A percentile compares a stretch with the other conserved stretches of the same genome.
phyloP scores from a whole-genome alignment of 768 basidiomycete genomes.

The Psilocybe subaeruginosa region DNA sequence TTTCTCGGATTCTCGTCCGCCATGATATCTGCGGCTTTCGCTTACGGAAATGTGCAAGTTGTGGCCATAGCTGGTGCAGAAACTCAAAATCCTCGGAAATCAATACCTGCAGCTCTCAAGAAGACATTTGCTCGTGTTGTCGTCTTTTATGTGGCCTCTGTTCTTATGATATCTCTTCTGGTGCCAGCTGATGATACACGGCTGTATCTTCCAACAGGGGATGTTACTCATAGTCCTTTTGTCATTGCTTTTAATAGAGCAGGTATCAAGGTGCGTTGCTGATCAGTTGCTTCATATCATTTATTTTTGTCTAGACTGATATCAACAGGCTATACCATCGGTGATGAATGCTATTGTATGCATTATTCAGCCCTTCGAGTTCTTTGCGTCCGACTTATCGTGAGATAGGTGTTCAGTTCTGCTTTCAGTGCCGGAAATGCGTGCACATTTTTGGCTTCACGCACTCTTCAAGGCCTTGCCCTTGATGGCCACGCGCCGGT shows the following conservation, averaged over 20 bases:
- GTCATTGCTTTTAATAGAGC: conserved; percentile 69
- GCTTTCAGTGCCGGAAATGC: conserved; percentile 65
- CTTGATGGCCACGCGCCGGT: conserved; percentile 39
- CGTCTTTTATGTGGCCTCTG: conserved; percentile 52
- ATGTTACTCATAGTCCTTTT: conserved; percentile 68
- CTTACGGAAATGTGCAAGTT: conserved; percentile 64
- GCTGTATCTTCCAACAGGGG: conserved; percentile 26
- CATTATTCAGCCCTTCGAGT: neutral
- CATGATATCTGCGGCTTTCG: conserved; percentile 54
- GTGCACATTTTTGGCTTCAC: conserved; percentile 46
- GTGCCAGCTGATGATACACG: conserved; percentile 60
- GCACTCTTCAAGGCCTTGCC: conserved; percentile 42
- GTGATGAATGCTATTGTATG: conserved; percentile 58
- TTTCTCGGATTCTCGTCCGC: conserved; percentile 53
- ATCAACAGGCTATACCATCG: conserved; percentile 30
- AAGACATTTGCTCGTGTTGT: conserved; percentile 48
- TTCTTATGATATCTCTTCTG: conserved; percentile 67
- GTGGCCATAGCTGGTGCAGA: conserved; percentile 51
- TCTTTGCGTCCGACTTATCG: neutral
- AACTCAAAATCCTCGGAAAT: conserved; percentile 62
- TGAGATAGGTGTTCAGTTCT: conserved; percentile 44
- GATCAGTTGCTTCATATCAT: neutral
- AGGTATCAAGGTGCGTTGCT: conserved; percentile 50
- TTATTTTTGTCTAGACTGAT: neutral
- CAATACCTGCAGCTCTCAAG: conserved; percentile 66